A percentile compares a stretch with the other conserved stretches of the same genome.
These are phyloP conservation scores for Colletotrichum higginsianum DNA, from an alignment of 2,329 filamentous ascomycete genomes.

Conservation along the genomic window DNA sequence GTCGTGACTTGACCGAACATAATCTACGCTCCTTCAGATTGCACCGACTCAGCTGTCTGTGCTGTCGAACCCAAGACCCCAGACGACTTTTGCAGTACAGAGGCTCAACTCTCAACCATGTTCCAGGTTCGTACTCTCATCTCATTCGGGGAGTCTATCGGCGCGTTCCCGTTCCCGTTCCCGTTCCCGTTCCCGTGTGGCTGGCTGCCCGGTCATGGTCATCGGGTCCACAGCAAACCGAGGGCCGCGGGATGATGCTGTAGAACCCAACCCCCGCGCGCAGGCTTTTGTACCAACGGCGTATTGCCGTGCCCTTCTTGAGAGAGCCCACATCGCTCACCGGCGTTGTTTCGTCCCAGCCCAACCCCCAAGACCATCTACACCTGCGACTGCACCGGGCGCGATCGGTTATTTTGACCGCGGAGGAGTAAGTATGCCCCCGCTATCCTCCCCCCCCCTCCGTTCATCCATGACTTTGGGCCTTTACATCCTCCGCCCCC, in stretches of 20 bases:
- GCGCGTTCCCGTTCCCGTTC: too few species aligned
- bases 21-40: background rate
- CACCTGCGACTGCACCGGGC: slow-evolving; percentile 87
- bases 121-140: slow-evolving; percentile 36
- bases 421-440: slow-evolving; percentile 73
- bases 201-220: background rate
- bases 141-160: background rate
- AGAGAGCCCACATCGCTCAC: slow-evolving; percentile 4
- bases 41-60: background rate
- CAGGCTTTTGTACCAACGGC: too few species aligned
- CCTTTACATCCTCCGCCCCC: slow-evolving; percentile 7
- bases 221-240: background rate
- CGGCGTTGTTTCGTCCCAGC: slow-evolving; percentile 55
- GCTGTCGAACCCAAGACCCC: background rate
- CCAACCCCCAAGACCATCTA: slow-evolving; percentile 80
- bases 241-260: background rate
- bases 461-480: slow-evolving; percentile 3
- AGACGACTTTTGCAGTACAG: background rate
- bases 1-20: background rate
- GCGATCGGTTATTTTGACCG: slow-evolving; percentile 84
- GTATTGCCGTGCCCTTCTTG: background rate
- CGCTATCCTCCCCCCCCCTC: background rate
- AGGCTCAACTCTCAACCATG: slow-evolving; percentile 19
- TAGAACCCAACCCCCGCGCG: too few species aligned
- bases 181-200: background rate